These are phyloP conservation scores for Balansia obtecta DNA, from an alignment of 2,329 filamentous ascomycete species.

Conservation along the genomic window DNA sequence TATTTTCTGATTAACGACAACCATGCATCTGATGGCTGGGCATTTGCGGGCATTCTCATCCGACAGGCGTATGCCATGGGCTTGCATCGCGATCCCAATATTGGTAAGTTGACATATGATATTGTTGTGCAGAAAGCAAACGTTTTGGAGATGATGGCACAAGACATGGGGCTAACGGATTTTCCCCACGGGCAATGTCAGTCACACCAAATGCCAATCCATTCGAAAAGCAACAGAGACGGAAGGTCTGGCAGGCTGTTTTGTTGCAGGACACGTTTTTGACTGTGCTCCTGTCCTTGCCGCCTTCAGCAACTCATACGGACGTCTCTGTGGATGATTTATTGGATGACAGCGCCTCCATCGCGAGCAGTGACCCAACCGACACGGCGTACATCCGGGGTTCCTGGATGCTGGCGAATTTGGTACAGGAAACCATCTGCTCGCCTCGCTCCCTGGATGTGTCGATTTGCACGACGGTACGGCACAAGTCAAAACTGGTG, in stretches of 20 bases:
- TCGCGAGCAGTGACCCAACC: constrained; percentile 48
- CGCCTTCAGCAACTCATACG: constrained; percentile 66
- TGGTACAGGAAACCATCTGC: constrained; percentile 67
- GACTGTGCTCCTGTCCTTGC: constrained; percentile 64
- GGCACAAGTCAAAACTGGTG: constrained; percentile 58
- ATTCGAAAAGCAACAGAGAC: constrained; percentile 66
- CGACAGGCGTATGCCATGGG: constrained; percentile 75
- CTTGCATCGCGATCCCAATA: constrained; percentile 65
- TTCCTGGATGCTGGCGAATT: constrained; percentile 67
- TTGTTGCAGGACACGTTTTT: constrained; percentile 72
- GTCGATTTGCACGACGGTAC: constrained; percentile 55
- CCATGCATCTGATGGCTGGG: constrained; percentile 71
- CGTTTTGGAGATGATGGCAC: not conserved
- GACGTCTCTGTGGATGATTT: constrained; percentile 68
- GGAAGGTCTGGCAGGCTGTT: constrained; percentile 74
- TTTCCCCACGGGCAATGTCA: constrained; percentile 11
- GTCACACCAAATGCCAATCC: constrained; percentile 51
- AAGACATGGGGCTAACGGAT: not conserved
- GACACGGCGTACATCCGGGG: constrained; percentile 62
- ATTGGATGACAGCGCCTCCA: constrained; percentile 45
- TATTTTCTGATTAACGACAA: constrained; percentile 84
- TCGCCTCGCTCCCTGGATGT: constrained; percentile 61
- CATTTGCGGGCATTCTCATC: constrained; percentile 65
- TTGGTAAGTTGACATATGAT: constrained; percentile 30
- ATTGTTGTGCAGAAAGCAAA: not conserved